Evolutionary conservation across 2,329 filamentous ascomycete genomes (phyloP), one percentile per base, ranked within the genome.

Genomic region (Byssothecium circinans): DNA sequence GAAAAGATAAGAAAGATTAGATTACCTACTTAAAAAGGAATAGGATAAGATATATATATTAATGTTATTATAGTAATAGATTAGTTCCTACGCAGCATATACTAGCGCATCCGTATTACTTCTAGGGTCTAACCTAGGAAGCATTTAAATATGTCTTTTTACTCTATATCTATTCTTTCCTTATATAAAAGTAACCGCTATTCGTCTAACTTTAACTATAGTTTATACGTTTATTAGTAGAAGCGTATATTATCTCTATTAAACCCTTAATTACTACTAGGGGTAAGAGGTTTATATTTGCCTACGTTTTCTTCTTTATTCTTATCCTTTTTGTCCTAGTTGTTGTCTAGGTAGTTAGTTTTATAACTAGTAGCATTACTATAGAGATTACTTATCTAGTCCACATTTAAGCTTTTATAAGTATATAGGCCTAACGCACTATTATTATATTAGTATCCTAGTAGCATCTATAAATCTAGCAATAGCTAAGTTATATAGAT

Each of bases 151-250:
- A 53, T 48, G 2, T 50, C 37, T 22, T 50, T 36, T 47, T 20
- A 53, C n/a, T 39, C 19, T 29, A 53, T 53, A 42, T 23, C 30
- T 32, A 41, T 43, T 10, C 45, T 53, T 20, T 50, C 41, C 40
- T 30, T 53, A 8, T 39, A 47, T 22, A 25, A 51, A 35, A 56
- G 51, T 43, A 56, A 45, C 41, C 34, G 52, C 19, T 30, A 17
- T 50, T 57, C 30, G 17, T 54, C 46, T 41, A n/a, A 54, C 45
- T 47, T 20, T 46, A 45, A 40, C 49, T 12, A 57, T 18, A 12
- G 36, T 23, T 40, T 50, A 27, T 33, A 41, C 25, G 17, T 54
- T 49, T 11, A 27, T 49, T 41, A 10, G 41, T 10, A 10, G 23
- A 25, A 25, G 23, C 23, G 23, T 25, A 10, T 25, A 25, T 25